Percentiles rank a stretch among this genome's conserved stretches.
Evolutionary conservation across 176 grass and related monocot species (phyloP).

Genomic region (Oryza meridionalis): DNA sequence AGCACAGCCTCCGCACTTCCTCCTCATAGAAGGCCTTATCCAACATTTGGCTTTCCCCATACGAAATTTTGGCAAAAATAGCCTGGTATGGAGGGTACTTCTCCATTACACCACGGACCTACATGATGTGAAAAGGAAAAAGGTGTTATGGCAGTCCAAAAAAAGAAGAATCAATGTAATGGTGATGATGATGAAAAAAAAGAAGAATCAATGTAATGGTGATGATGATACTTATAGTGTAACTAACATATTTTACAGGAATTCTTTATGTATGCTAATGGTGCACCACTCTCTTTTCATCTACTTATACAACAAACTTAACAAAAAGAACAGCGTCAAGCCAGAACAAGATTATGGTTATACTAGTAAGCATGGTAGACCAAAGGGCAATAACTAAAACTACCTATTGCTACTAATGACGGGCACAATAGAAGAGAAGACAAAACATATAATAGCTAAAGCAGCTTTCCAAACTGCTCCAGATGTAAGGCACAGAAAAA

Average conservation of each 20-base stretch:
- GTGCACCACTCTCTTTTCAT: background rate
- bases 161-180: conserved; percentile 10
- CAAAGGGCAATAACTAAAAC: background rate
- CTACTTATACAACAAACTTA: background rate
- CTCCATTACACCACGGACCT: conserved; percentile 94
- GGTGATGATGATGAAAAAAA: background rate
- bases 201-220: conserved; percentile 5
- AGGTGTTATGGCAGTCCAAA: background rate
- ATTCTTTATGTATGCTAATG: background rate
- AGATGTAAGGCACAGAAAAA: conserved; percentile 10
- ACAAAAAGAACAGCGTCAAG: background rate
- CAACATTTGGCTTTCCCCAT: conserved; percentile 97
- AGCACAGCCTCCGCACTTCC: conserved; percentile 83
- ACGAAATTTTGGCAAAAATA: conserved; percentile 88
- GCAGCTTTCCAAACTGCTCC: conserved; percentile 16
- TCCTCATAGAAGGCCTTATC: conserved; percentile 98
- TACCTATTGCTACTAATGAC: background rate
- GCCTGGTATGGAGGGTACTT: conserved; percentile 95
- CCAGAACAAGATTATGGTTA: background rate
- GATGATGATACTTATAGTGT: background rate
- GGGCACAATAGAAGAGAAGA: background rate
- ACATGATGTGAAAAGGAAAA: conserved; percentile 27
- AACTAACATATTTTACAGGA: background rate
- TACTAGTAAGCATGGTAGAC: background rate
- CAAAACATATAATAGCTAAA: background rate